Evolutionary conservation across 2,329 filamentous ascomycete species (phyloP).

Genomic region (Rhynchosporium graminicola): DNA sequence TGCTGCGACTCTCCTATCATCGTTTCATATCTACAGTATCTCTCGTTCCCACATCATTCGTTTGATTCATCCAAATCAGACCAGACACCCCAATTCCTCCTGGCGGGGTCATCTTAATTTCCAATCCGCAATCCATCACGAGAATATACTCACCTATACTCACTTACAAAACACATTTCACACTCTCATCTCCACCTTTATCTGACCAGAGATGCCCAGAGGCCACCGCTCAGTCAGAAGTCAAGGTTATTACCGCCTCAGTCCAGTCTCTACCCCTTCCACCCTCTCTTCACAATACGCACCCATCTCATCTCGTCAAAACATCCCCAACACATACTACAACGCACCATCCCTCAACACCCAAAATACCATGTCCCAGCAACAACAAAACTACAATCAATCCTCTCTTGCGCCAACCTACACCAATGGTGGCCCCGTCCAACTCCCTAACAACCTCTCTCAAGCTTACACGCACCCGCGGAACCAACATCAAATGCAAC

Average conservation of each 20-base stretch:
- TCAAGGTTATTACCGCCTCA: conserved; percentile 34
- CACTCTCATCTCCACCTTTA: conserved; percentile 12
- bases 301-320: conserved; percentile 23
- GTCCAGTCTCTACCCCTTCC: conserved; percentile 28
- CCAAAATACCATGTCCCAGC: conserved; percentile 23
- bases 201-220: conserved; percentile 36
- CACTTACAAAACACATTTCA: conserved; percentile 4
- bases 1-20: conserved; percentile 30
- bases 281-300: conserved; percentile 31
- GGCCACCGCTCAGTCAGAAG: conserved; percentile 30
- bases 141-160: conserved; percentile 2
- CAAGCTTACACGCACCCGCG: no score
- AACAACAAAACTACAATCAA: conserved; percentile 19
- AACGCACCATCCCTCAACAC: conserved; percentile 9
- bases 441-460: conserved; percentile 18
- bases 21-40: conserved; percentile 26
- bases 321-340: conserved; percentile 19
- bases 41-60: conserved; percentile 28
- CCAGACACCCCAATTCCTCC: conserved; percentile 28
- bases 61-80: conserved; percentile 22
- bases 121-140: conserved; percentile 27
- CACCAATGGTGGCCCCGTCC: conserved; percentile 28
- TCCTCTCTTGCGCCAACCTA: conserved; percentile 15
- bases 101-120: conserved; percentile 35
- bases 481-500: neutral